Evolutionary conservation across 345 rosid species (phyloP).

Genomic region (Arabidopsis arenosa): DNA sequence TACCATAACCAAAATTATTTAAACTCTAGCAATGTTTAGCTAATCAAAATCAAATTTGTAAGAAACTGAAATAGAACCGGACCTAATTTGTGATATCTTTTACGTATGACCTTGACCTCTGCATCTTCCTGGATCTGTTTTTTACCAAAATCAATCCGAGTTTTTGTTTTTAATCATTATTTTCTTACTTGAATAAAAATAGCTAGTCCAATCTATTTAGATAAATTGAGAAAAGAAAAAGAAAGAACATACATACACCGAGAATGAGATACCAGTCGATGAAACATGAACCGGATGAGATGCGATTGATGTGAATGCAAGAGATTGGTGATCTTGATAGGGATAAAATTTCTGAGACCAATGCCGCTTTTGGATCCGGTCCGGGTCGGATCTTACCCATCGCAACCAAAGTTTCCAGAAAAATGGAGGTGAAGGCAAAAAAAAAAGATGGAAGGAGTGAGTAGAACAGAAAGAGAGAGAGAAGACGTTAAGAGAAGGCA

Average conservation of each 20-base stretch:
- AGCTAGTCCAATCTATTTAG: neutral
- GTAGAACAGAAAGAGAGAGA: constrained; percentile 22
- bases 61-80: constrained; percentile 29
- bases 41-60: neutral
- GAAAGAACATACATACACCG: constrained; percentile 56
- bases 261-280: constrained; percentile 92
- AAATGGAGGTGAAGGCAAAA: neutral
- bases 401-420: constrained; percentile 21
- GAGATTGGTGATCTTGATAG: constrained; percentile 52
- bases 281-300: constrained; percentile 50
- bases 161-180: neutral
- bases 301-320: constrained; percentile 57
- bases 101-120: constrained; percentile 58
- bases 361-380: constrained; percentile 52
- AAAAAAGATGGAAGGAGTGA: constrained; percentile 5
- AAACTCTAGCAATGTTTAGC: neutral
- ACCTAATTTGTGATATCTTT: constrained; percentile 82
- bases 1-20: neutral
- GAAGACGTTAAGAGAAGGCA: constrained; percentile 66
- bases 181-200: neutral
- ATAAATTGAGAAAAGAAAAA: neutral
- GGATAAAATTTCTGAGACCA: constrained; percentile 71
- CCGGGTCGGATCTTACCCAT: constrained; percentile 61
- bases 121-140: constrained; percentile 79
- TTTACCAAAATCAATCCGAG: constrained; percentile 13